Conservation (phyloP, 208 protist species). For the Leptomonas pyrrhocoris region DNA sequence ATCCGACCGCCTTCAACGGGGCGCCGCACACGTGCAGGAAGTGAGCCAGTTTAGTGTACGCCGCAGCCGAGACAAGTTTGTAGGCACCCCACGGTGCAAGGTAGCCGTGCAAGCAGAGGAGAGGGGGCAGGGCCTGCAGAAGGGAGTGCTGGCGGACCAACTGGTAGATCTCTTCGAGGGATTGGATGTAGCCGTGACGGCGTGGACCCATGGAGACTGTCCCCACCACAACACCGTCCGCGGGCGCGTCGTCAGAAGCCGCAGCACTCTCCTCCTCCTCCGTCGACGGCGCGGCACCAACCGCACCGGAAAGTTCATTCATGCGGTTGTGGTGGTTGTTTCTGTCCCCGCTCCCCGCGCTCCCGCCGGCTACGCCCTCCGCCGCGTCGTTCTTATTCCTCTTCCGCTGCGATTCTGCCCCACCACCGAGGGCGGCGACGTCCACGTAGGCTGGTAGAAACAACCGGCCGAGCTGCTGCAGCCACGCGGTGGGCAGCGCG, state of each 20-base stretch:
- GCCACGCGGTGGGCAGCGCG: slow-evolving; percentile 68
- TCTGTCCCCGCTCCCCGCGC: background rate
- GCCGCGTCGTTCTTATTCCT: slow-evolving; percentile 26
- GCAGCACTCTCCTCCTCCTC: background rate
- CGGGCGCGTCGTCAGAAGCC: background rate
- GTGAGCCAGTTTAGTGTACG: slow-evolving; percentile 17
- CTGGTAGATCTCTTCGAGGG: slow-evolving; percentile 13
- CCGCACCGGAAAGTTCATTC: background rate
- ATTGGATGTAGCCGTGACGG: slow-evolving; percentile 21
- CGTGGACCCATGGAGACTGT: background rate
- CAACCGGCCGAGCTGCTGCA: slow-evolving; percentile 58
- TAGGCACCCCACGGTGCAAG: slow-evolving; percentile 57
- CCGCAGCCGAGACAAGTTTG: slow-evolving; percentile 47
- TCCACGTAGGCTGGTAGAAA: slow-evolving; percentile 62
- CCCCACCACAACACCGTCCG: slow-evolving; percentile 6
- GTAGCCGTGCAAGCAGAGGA: slow-evolving; percentile 46
- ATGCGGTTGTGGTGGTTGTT: background rate
- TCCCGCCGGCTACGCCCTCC: background rate
- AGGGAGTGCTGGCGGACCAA: slow-evolving; percentile 25
- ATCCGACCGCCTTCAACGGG: background rate
- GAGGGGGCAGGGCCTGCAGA: slow-evolving; percentile 25
- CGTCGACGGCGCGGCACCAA: background rate
- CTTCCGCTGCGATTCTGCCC: slow-evolving; percentile 40
- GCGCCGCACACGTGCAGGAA: slow-evolving; percentile 30
- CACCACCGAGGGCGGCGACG: slow-evolving; percentile 33